Percentiles rank a stretch among this genome's conserved stretches.
These are phyloP conservation scores for Alternaria arborescens DNA, from an alignment of 2,329 filamentous ascomycete species.

Conservation along the genomic window DNA sequence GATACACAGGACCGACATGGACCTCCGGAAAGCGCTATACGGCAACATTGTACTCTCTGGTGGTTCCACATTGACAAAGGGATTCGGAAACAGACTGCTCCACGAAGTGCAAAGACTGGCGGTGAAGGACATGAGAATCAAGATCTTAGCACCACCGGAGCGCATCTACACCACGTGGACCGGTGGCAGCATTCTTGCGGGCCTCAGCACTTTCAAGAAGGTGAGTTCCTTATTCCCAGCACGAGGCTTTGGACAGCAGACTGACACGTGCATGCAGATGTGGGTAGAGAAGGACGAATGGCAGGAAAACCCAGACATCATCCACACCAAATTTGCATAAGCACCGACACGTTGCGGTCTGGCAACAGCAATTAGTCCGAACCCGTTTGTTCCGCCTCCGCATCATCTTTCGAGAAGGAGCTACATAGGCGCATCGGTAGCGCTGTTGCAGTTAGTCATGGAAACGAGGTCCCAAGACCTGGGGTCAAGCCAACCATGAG, in stretches of 20 bases:
- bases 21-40: constrained; percentile 91
- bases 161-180: constrained; percentile 99
- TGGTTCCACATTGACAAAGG: constrained; percentile 94
- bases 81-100: constrained; percentile 91
- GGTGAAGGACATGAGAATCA: constrained; percentile 99
- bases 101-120: constrained; percentile 92
- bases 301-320: constrained; percentile 99
- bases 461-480: constrained; percentile 36
- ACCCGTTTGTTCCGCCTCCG: constrained; percentile 42
- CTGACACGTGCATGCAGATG: constrained; percentile 71
- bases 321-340: constrained; percentile 94
- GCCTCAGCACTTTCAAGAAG: constrained; percentile 98
- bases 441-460: constrained; percentile 46
- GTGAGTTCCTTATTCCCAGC: constrained; percentile 59
- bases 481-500: constrained; percentile 32
- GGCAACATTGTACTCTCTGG: constrained; percentile 97
- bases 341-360: constrained; percentile 41
- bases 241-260: constrained; percentile 18
- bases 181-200: constrained; percentile 94
- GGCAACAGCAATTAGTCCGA: constrained; percentile 35
- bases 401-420: constrained; percentile 34
- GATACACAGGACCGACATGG: constrained; percentile 93
- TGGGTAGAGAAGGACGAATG: constrained; percentile 99
- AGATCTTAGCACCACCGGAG: constrained; percentile 97
- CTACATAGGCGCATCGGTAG: constrained; percentile 31